Evolutionary conservation across 306 rosid species (phyloP), one percentile per base, ranked within the genome.

Genomic region (Vigna mungo): DNA sequence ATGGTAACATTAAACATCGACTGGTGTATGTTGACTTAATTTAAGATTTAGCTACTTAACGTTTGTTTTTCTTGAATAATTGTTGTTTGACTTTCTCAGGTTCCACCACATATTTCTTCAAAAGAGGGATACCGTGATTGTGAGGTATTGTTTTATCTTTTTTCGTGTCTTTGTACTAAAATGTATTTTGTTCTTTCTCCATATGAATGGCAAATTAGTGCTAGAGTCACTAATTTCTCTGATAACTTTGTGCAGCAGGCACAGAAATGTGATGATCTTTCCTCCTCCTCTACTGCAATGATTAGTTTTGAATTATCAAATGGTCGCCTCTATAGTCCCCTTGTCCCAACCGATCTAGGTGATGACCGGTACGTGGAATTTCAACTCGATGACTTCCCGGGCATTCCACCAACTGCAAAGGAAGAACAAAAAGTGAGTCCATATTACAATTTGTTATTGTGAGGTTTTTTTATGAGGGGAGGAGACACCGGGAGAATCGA

Each of bases 311-410:
- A 93, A 65, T 87, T 96, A 67, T 73, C 97, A 23, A 87, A 89
- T 66, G 93, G 92, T 30, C 76, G 71, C 76, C 93, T 90, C 21
- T 76, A 61, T 56, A 93, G 87, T 36, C 88, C 98, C 39, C 82
- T 80, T 9, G 90, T 90, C 75, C 98, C 93, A 4, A 78, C 89
- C 25, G 4, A 87, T 23, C 68, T 78, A 87, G 94, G 89, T 0
- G 91, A 96, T 76, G 94, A 92, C 84, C 97, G 82, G 51, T 92
- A 89, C 32, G 94, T 91, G 20, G 99, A 96, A 86, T 96, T 86
- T 82, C 82, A 78, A 44, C 92, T 96, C 47, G 92, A 91, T 70
- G 98, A 92, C 85, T 82, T 92, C 72, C 60, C 87, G 23, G 96
- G 93, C 52, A 86, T 89, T 86, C 95, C 96, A 56, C 87, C 87